Conservation (phyloP, 768 basidiomycete genomes). For the Gloeostereum incarnatum region DNA sequence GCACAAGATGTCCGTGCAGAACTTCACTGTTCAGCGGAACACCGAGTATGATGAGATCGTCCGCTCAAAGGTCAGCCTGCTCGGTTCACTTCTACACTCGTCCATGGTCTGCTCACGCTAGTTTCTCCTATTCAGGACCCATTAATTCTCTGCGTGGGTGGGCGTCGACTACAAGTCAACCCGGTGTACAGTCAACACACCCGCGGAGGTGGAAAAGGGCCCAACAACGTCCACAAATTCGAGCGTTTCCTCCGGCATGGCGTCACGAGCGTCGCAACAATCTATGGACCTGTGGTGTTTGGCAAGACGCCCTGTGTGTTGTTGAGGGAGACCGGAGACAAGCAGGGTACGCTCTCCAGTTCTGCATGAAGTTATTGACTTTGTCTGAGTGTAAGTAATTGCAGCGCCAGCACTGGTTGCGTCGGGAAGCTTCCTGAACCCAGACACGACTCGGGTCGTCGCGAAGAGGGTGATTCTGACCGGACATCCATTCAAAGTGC, state of each 20-base stretch:
- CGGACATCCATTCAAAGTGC: conserved; percentile 94
- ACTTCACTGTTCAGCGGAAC: conserved; percentile 90
- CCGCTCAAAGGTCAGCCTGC: conserved; percentile 66
- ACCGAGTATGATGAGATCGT: conserved; percentile 89
- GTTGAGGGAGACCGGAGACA: conserved; percentile 58
- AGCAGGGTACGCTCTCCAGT: conserved; percentile 41
- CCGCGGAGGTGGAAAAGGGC: conserved; percentile 80
- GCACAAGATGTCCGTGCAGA: conserved; percentile 88
- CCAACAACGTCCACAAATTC: conserved; percentile 97
- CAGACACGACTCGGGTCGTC: conserved; percentile 86
- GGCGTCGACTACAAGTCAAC: conserved; percentile 73
- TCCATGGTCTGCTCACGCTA: background rate
- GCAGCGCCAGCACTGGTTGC: conserved; percentile 80
- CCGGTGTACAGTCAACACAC: conserved; percentile 92
- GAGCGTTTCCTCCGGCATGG: conserved; percentile 87
- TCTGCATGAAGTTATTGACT: no score
- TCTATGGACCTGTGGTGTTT: conserved; percentile 83
- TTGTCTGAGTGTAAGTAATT: background rate
- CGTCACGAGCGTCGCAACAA: conserved; percentile 71
- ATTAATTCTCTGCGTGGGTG: conserved; percentile 81
- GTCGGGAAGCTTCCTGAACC: conserved; percentile 77
- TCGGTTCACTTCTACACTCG: background rate
- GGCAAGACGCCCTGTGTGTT: conserved; percentile 78
- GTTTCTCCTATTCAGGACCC: conserved; percentile 50
- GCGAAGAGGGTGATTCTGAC: conserved; percentile 93